These are phyloP conservation scores for Scutellaria baicalensis DNA, from an alignment of 257 asterid species.

Conservation along the genomic window DNA sequence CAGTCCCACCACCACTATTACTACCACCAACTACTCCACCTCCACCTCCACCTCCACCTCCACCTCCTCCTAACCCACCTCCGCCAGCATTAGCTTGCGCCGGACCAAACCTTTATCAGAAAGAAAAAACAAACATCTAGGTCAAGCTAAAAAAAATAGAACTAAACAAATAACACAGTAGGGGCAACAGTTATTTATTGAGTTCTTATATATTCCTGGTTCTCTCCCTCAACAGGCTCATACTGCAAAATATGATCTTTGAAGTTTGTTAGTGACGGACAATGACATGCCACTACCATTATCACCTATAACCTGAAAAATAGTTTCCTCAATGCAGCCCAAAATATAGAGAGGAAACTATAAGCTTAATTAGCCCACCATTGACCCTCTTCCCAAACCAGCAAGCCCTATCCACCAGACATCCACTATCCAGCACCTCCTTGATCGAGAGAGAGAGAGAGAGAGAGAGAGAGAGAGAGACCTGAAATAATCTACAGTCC, in stretches of 20 bases:
- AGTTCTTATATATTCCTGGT: not conserved
- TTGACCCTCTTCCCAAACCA: not conserved
- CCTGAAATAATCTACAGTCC: constrained; percentile 3
- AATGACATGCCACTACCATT: not conserved
- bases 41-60: not conserved
- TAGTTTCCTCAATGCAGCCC: constrained; percentile 5
- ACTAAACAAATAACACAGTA: not conserved
- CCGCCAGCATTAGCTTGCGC: constrained; percentile 39
- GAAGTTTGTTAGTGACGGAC: not conserved
- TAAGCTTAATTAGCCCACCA: constrained; percentile 1
- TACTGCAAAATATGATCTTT: not conserved
- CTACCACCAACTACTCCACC: constrained; percentile 13
- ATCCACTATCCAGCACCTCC: not conserved
- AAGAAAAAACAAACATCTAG: constrained; percentile 1
- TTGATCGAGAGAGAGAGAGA: not conserved
- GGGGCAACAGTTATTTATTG: constrained; percentile 1
- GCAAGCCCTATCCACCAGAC: not conserved
- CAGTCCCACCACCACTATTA: constrained; percentile 28
- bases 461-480: not conserved
- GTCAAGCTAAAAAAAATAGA: not conserved
- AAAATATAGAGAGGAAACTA: not conserved
- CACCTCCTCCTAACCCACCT: constrained; percentile 23
- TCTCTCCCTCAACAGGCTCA: not conserved
- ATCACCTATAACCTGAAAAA: not conserved
- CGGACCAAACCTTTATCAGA: constrained; percentile 47